A percentile compares a stretch with the other conserved stretches of the same genome.
phyloP scores from a whole-genome alignment of 2,329 filamentous ascomycete species.

The Fusarium sp. region DNA sequence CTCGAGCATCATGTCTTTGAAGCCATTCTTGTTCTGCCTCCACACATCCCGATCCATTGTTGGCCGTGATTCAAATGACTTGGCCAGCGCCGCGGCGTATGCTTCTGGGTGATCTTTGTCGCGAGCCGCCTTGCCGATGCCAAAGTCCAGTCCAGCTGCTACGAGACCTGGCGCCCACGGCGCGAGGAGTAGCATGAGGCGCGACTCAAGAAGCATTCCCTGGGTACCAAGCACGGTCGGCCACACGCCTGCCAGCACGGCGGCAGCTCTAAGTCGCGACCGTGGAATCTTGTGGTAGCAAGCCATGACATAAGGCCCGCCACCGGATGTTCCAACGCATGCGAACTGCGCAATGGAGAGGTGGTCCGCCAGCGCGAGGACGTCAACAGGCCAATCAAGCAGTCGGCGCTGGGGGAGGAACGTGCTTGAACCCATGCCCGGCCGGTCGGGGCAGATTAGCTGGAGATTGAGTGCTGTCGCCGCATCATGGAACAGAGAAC shows the following conservation, averaged over 20 bases:
- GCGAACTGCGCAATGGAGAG: conserved; percentile 44
- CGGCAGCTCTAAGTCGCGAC: conserved; percentile 14
- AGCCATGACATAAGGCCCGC: conserved; percentile 50
- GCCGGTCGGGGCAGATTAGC: conserved; percentile 54
- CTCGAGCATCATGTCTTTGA: conserved; percentile 7
- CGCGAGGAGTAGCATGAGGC: conserved; percentile 26
- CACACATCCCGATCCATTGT: conserved; percentile 17
- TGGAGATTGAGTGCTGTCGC: conserved; percentile 38
- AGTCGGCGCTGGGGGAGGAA: conserved; percentile 47
- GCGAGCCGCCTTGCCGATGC: conserved; percentile 17
- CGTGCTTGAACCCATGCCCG: conserved; percentile 56
- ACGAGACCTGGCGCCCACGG: conserved; percentile 23
- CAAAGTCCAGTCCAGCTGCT: conserved; percentile 11
- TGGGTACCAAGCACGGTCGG: conserved; percentile 22
- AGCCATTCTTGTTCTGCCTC: conserved; percentile 8
- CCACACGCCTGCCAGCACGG: conserved; percentile 36
- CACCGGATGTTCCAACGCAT: conserved; percentile 50
- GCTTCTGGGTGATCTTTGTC: conserved; percentile 26
- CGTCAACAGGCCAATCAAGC: conserved; percentile 49
- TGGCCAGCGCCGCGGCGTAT: conserved; percentile 3
- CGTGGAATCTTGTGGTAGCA: conserved; percentile 40
- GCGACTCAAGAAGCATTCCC: conserved; percentile 31
- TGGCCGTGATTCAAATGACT: conserved; percentile 13
- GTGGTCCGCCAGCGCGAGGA: conserved; percentile 47
- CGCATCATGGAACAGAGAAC: not conserved